Percentiles rank a stretch among this genome's conserved stretches.
These are phyloP conservation scores for Takashimella koratensis DNA, from an alignment of 1,284 basidiomycete species.

Conservation along the genomic window DNA sequence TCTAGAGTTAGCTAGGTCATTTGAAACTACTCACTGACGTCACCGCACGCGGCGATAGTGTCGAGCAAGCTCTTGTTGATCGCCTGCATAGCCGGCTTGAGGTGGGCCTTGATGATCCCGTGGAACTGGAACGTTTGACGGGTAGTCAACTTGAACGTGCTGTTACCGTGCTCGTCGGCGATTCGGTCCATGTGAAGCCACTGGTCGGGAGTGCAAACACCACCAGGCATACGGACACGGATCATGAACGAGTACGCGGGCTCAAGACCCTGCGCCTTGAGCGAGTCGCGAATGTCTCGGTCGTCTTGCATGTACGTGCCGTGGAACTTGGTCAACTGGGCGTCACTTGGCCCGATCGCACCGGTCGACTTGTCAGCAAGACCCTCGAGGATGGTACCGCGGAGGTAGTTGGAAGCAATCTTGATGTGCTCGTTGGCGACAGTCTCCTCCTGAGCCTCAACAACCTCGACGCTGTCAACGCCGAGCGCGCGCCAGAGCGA, in stretches of 20 bases:
- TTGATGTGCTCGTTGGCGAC: conserved; percentile 99
- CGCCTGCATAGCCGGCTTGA: conserved; percentile 94
- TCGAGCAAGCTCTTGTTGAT: conserved; percentile 91
- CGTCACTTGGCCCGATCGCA: conserved; percentile 82
- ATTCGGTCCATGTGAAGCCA: conserved; percentile 97
- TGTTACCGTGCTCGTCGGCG: conserved; percentile 88
- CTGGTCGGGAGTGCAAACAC: conserved; percentile 85
- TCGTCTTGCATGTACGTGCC: conserved; percentile 98
- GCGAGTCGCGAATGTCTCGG: conserved; percentile 95
- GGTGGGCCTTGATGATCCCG: conserved; percentile 89
- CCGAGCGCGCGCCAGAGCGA: conserved; percentile 90
- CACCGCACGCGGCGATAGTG: conserved; percentile 96
- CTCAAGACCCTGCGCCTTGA: conserved; percentile 87
- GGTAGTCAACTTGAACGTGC: conserved; percentile 96
- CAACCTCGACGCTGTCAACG: conserved; percentile 83
- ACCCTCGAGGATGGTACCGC: conserved; percentile 92
- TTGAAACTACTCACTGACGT: conserved; percentile 67
- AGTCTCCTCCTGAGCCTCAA: conserved; percentile 88
- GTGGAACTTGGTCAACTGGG: conserved; percentile 98
- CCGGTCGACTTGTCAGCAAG: conserved; percentile 83
- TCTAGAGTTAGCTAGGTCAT: conserved; percentile 17
- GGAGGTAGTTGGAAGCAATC: conserved; percentile 88
- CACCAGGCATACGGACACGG: conserved; percentile 90
- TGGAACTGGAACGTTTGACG: conserved; percentile 99
- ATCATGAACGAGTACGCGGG: conserved; percentile 99